Evolutionary conservation across 805 yeast species (phyloP), one percentile per base, ranked within the genome.

Genomic region (Ogataea philodendri): DNA sequence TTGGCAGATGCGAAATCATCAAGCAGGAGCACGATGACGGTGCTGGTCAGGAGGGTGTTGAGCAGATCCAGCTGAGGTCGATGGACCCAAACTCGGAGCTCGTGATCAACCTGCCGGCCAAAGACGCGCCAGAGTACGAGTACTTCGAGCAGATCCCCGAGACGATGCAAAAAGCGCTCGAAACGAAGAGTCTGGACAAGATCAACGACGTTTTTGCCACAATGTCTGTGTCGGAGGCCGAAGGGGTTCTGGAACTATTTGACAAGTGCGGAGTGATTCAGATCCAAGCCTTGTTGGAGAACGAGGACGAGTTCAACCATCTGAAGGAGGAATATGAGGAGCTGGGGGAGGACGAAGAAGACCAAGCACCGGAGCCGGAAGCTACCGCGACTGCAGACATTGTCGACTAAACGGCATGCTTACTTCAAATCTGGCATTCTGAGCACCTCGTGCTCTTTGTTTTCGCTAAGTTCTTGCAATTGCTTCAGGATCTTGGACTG

Each of bases 211-310:
- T 85, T 2, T 85, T 90, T 58, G 90, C 81, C 2, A 66, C 68
- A 6, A 72, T 84, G 72, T 68, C 77, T 15, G 67, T 89, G 4
- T 83, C 71, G 8, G 89, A 85, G 24, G 96, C 96, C 5, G 97
- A 90, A 57, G 58, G 63, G 7, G 69, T 84, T 6, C 71, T 90
- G 47, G 89, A 80, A 42, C 57, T 76, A 32, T 80, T 90, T 53
- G 82, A 86, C 48, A 77, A 81, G 51, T 82, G 88, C 52, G 88
- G 85, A 8, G 88, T 87, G 20, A 79, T 90, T 52, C 87, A 90
- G 22, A 78, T 90, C 24, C 84, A 79, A 48, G 95, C 83, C 0
- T 62, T 81, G 22, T 60, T 84, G 35, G 93, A 84, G 47, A 76
- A 83, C 54, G 88, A 82, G 54, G 66, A 72, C 14, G 85, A 84